A percentile compares a stretch with the other conserved stretches of the same genome.
These are phyloP conservation scores for Brassica hybrid DNA, from an alignment of 441 rosid genomes.

Conservation along the genomic window DNA sequence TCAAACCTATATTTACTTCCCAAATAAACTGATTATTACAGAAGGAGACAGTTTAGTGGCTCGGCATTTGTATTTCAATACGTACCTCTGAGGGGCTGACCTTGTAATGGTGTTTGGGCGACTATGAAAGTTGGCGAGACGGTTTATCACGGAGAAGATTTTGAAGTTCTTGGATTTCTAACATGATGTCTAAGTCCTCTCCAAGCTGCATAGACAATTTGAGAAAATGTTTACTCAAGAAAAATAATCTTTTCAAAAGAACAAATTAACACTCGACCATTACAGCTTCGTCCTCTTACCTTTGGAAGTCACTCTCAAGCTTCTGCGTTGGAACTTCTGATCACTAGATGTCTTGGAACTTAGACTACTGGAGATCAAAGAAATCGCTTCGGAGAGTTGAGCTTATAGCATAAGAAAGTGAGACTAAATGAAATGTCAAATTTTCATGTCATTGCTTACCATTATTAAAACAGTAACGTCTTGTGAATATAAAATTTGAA, in stretches of 20 bases:
- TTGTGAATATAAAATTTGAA: background rate
- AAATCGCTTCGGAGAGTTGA: background rate
- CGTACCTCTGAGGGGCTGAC: constrained; percentile 59
- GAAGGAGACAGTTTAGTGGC: constrained; percentile 71
- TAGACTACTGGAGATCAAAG: constrained; percentile 41
- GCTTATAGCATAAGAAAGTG: background rate
- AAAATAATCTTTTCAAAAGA: background rate
- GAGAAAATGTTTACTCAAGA: background rate
- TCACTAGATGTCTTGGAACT: constrained; percentile 2
- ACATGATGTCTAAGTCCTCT: constrained; percentile 59
- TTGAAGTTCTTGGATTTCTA: constrained; percentile 75
- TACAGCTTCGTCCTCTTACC: constrained; percentile 41
- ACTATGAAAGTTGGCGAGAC: constrained; percentile 75
- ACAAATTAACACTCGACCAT: background rate
- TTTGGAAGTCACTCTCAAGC: constrained; percentile 49
- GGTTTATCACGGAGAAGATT: constrained; percentile 70
- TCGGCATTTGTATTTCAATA: constrained; percentile 65
- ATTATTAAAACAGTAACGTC: background rate
- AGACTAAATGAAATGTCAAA: background rate
- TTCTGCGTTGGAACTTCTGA: constrained; percentile 43
- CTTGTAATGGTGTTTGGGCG: constrained; percentile 51
- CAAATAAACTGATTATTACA: constrained; percentile 48
- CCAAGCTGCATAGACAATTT: constrained; percentile 58
- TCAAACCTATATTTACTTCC: background rate
- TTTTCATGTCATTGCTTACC: background rate